Evolutionary conservation across 148 eudicot genomes (phyloP).

Genomic region (Persicaria tinctoria): DNA sequence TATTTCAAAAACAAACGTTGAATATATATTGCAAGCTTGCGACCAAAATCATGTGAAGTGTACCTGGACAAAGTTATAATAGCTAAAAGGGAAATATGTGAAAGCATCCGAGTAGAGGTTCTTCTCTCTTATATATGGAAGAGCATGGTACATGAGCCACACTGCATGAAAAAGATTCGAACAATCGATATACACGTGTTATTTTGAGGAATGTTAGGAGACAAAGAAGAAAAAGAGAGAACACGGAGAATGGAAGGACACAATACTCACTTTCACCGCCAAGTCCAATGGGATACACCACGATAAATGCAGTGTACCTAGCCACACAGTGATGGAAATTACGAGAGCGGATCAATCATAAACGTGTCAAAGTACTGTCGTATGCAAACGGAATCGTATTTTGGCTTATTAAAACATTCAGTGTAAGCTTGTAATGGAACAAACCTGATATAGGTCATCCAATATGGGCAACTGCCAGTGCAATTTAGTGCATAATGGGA

Average conservation of each 20-base stretch:
- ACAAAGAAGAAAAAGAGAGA: conserved; percentile 9
- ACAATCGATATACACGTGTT: neutral
- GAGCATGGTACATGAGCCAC: conserved; percentile 92
- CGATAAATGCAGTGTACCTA: conserved; percentile 83
- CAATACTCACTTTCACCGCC: conserved; percentile 71
- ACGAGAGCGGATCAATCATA: neutral
- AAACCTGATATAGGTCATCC: conserved; percentile 69
- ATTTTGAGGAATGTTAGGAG: neutral
- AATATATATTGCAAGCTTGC: neutral
- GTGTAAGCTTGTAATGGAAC: conserved; percentile 13
- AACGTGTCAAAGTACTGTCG: neutral
- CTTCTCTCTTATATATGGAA: conserved; percentile 54
- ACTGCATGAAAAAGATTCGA: conserved; percentile 33
- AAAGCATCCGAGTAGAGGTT: conserved; percentile 52
- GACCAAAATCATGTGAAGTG: conserved; percentile 1
- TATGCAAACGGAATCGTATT: neutral
- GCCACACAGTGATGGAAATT: neutral
- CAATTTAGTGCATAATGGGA: conserved; percentile 74
- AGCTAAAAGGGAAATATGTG: conserved; percentile 54
- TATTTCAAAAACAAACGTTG: neutral
- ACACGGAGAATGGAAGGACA: neutral
- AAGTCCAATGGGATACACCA: conserved; percentile 67
- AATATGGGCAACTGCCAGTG: conserved; percentile 45
- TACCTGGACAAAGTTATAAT: conserved; percentile 59
- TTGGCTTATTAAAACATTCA: neutral